Evolutionary conservation across 768 basidiomycete species (phyloP).

Genomic region (Daedaleopsis nitida): DNA sequence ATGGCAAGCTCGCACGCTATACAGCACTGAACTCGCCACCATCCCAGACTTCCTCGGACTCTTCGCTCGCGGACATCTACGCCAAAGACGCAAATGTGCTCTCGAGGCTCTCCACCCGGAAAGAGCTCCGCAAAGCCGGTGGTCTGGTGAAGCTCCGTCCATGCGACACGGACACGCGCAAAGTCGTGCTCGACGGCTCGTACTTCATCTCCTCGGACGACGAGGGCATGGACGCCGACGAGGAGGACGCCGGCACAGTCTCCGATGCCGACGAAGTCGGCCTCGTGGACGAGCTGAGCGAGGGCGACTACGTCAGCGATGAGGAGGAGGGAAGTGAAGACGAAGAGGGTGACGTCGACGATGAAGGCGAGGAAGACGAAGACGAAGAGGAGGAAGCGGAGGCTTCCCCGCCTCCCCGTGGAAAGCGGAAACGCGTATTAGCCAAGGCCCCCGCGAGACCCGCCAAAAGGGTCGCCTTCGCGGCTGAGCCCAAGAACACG

Average conservation of each 20-base stretch:
- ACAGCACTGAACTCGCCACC: slow-evolving; percentile 49
- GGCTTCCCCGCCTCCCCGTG: slow-evolving; percentile 31
- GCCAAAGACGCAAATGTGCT: slow-evolving; percentile 54
- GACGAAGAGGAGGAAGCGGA: slow-evolving; percentile 47
- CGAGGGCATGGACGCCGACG: slow-evolving; percentile 40
- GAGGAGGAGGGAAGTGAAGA: slow-evolving; percentile 33
- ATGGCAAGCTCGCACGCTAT: slow-evolving; percentile 73
- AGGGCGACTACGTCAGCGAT: slow-evolving; percentile 40
- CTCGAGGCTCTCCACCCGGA: slow-evolving; percentile 49
- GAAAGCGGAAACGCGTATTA: slow-evolving; percentile 35
- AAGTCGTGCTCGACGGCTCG: slow-evolving; percentile 40
- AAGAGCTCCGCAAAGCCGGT: slow-evolving; percentile 61
- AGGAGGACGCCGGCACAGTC: slow-evolving; percentile 28
- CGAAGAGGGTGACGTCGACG: slow-evolving; percentile 35
- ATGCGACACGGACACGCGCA: slow-evolving; percentile 43
- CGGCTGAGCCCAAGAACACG: slow-evolving; percentile 29
- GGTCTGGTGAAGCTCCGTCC: slow-evolving; percentile 52
- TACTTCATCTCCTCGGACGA: slow-evolving; percentile 45
- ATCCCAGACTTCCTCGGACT: slow-evolving; percentile 3
- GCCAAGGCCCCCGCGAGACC: slow-evolving; percentile 21
- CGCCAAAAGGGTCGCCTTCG: slow-evolving; percentile 38
- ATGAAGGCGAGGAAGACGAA: slow-evolving; percentile 42
- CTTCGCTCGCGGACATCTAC: slow-evolving; percentile 37
- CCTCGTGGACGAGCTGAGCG: slow-evolving; percentile 42
- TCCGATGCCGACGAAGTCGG: slow-evolving; percentile 38